A percentile compares a stretch with the other conserved stretches of the same genome.
These are phyloP conservation scores for Filobasidium floriforme DNA, from an alignment of 768 basidiomycete genomes.

Conservation along the genomic window DNA sequence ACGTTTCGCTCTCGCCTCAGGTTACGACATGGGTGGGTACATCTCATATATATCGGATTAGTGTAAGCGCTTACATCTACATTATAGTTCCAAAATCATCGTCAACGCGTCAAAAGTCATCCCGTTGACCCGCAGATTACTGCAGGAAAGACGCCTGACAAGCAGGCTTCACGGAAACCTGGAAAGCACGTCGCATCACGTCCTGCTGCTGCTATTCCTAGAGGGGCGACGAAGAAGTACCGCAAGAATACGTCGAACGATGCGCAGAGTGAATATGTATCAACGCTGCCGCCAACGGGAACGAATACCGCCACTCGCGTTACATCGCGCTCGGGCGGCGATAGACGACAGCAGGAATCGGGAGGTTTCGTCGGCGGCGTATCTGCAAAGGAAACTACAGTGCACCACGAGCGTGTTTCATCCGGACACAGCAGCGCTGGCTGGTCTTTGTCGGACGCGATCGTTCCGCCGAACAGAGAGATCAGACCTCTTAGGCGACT, in stretches of 20 bases:
- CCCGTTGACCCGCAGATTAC: conserved; percentile 1
- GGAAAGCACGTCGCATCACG: too few relatives aligned
- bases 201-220: neutral
- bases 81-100: conserved; percentile 20
- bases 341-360: too few relatives aligned
- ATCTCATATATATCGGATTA: neutral
- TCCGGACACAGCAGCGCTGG: too few relatives aligned
- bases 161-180: neutral
- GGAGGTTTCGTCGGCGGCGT: too few relatives aligned
- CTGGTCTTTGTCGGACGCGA: too few relatives aligned
- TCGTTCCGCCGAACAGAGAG: too few relatives aligned
- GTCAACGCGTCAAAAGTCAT: conserved; percentile 4
- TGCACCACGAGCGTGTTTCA: too few relatives aligned
- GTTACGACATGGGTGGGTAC: conserved; percentile 18
- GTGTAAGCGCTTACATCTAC: neutral
- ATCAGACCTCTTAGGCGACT: too few relatives aligned
- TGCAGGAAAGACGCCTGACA: neutral
- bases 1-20: neutral
- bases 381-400: too few relatives aligned
- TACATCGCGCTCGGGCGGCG: too few relatives aligned
- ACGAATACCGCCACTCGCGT: too few relatives aligned
- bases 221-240: conserved; percentile 3
- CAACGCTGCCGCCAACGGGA: too few relatives aligned
- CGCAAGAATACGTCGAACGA: neutral
- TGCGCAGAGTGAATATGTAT: neutral